Conservation (phyloP, 73 alveolate genomes). For the Blepharisma stoltei region DNA sequence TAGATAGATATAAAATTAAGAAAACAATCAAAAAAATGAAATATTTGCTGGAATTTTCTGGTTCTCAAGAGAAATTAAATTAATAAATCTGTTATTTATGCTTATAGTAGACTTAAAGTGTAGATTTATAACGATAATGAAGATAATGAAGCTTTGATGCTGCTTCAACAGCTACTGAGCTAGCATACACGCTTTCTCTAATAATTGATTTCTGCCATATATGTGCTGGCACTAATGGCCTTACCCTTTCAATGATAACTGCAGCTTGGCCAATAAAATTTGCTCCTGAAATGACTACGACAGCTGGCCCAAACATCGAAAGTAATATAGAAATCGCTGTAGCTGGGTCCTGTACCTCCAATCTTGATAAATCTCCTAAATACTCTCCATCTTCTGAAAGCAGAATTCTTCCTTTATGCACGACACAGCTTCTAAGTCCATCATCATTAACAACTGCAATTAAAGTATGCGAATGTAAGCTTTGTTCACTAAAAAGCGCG, state of each 20-base stretch:
- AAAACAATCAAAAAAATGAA: too few species aligned
- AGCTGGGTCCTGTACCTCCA: not conserved
- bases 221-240: not conserved
- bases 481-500: constrained; percentile 5
- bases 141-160: constrained; percentile 20
- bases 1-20: too few species aligned
- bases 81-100: not conserved
- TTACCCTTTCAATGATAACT: not conserved
- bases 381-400: not conserved
- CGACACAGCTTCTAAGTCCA: constrained; percentile 21
- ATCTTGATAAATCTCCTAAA: constrained; percentile 1
- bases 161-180: not conserved
- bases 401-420: not conserved
- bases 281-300: not conserved
- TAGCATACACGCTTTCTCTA: constrained; percentile 8
- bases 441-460: constrained; percentile 21
- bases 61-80: too few species aligned
- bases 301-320: constrained; percentile 29
- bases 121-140: not conserved
- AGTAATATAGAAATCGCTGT: not conserved
- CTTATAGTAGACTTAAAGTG: not conserved
- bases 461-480: not conserved
- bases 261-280: not conserved
- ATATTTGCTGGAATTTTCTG: too few species aligned
- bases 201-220: constrained; percentile 7